Base-by-base conservation (phyloP, 352 stramenopile species). In the Phytophthora sp. region DNA sequence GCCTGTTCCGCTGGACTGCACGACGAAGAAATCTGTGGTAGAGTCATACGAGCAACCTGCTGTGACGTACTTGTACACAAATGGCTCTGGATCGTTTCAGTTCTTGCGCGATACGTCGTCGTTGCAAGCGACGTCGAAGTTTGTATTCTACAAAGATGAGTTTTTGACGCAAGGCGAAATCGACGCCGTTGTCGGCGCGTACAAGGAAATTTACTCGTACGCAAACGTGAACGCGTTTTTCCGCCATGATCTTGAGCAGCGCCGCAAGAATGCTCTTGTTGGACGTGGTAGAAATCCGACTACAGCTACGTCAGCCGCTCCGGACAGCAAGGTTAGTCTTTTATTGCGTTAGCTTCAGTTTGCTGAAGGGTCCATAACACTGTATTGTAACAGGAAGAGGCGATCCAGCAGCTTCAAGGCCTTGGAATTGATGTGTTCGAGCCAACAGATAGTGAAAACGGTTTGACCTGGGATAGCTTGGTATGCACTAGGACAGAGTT, bases 81-180 rank as follows among this genome's bases (percentile, higher is more conserved):
- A 82, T 37, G 85, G 85, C 6, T 81, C 79, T n/a, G 87, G 87
- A 1, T 94, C 85, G 27, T 93, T 96, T 41, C 87, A 94, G 51
- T 94, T 93, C 48, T 49, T 92, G 51, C 78, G 80, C 5, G 82
- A 89, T 53, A 64, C 69, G 21, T 75, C 72, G 11, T 64, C 62
- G 15, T 66, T 76, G 58, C 68, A 76, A 51, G 74, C 74, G 18
- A 51, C 53, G 8, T 65, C 69, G 24, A 81, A 78, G 46, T 96
- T 96, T 49, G 78, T 96, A 21, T 91, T 94, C 27, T 96, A 92
- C 66, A 96, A 94, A 57, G 87, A 96, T 46, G 82, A 94, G n/a
- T 86, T 69, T 21, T 42, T 96, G 12, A 91, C 82, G 15, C 60
- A 80, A 46, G 55, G 45, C 21, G 87, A 96, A 57, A 76, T 94